phyloP scores from a whole-genome alignment of 1,139 yeast genomes.

The Casaregolazyma suthepensis region DNA sequence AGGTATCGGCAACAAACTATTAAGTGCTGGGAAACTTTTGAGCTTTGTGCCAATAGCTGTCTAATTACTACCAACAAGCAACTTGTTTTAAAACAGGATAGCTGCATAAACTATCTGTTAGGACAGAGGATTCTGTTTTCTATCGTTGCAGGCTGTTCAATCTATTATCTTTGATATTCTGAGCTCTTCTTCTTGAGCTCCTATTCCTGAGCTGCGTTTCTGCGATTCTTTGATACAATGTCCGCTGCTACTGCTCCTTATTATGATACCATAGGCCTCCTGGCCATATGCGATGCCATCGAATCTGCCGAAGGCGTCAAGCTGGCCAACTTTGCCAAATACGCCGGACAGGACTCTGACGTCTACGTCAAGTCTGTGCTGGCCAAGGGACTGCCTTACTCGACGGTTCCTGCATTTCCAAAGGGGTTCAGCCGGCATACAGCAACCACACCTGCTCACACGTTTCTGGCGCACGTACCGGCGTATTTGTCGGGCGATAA shows the following conservation, averaged over 20 bases:
- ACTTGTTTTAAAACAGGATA: not conserved
- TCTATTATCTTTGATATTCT: not conserved
- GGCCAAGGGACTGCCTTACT: conserved; percentile 8
- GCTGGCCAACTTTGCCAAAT: conserved; percentile 13
- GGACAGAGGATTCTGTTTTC: not conserved
- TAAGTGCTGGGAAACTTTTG: not conserved
- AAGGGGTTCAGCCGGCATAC: conserved; percentile 3
- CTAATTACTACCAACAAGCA: not conserved
- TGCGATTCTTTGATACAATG: not conserved
- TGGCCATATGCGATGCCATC: conserved; percentile 37
- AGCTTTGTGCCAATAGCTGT: not conserved
- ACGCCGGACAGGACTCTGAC: not conserved
- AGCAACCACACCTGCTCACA: conserved; percentile 7
- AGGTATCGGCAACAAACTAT: not conserved
- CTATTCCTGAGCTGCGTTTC: too few relatives aligned
- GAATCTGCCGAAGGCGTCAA: conserved; percentile 35
- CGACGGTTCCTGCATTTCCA: conserved; percentile 1
- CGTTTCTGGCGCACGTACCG: conserved; percentile 18
- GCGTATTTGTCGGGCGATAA: conserved; percentile 14
- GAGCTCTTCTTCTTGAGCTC: not conserved
- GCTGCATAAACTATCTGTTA: not conserved
- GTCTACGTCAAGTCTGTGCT: not conserved
- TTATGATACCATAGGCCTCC: conserved; percentile 36
- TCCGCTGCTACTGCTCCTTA: conserved; percentile 25
- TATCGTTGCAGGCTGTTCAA: not conserved